A percentile compares a stretch with the other conserved stretches of the same genome.
These are phyloP conservation scores for Lagerstroemia speciosa DNA, from an alignment of 345 rosid species.

Conservation along the genomic window DNA sequence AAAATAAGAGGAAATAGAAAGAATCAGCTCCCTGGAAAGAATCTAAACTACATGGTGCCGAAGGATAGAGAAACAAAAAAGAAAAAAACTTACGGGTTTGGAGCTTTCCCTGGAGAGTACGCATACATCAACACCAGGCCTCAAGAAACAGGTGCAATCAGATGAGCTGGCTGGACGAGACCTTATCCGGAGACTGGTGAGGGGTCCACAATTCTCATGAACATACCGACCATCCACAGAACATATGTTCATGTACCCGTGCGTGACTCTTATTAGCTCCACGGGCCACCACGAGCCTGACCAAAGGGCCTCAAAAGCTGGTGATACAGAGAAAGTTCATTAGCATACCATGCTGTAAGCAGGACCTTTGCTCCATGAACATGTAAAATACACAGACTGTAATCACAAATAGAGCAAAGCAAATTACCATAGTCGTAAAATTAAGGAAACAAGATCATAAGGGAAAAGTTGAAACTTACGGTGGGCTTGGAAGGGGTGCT, in stretches of 20 bases:
- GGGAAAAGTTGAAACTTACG: slow-evolving; percentile 33
- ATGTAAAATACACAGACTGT: background rate
- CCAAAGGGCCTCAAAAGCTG: slow-evolving; percentile 73
- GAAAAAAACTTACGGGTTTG: slow-evolving; percentile 30
- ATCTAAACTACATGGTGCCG: background rate
- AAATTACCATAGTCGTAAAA: no score
- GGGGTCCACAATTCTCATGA: slow-evolving; percentile 33
- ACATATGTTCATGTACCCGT: slow-evolving; percentile 40
- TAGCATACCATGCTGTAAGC: background rate
- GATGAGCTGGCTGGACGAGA: slow-evolving; percentile 50
- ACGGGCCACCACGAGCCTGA: slow-evolving; percentile 57
- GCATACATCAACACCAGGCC: slow-evolving; percentile 74
- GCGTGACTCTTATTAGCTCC: slow-evolving; percentile 36
- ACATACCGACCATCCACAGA: slow-evolving; percentile 23
- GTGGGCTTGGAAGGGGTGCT: slow-evolving; percentile 39
- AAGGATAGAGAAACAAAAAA: background rate
- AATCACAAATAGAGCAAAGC: no score
- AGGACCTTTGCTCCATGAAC: background rate
- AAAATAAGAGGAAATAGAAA: background rate
- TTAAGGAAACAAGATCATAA: background rate
- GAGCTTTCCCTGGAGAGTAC: slow-evolving; percentile 35
- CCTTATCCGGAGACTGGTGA: slow-evolving; percentile 51
- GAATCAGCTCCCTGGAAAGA: background rate
- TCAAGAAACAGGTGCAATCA: slow-evolving; percentile 67
- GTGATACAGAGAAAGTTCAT: slow-evolving; percentile 6